Base-by-base conservation (phyloP, 495 filamentous ascomycete species). In the Aeminium ludgeri region DNA sequence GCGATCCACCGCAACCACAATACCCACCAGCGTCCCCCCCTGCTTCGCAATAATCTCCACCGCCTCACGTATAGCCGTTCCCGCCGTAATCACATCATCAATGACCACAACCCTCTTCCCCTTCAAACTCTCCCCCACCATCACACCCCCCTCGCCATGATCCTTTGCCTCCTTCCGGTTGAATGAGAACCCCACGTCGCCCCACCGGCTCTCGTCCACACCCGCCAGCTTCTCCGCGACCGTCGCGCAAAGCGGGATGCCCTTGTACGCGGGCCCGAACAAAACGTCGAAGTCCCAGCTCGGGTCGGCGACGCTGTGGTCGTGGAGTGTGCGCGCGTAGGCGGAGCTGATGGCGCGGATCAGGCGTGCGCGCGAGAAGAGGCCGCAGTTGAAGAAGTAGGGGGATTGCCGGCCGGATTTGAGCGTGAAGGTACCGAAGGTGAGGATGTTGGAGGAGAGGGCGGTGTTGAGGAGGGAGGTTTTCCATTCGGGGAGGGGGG, bases 351-450 rank as follows among this genome's bases (percentile, higher is more conserved):
- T 74, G 44, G 82, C 72, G 42, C 68, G 66, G 43, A 89, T 72
- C 15, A 92, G 71, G 44, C 73, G 63, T 19, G 74, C 79, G 17
- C 71, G 73, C 65, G 86, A 78, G 65, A 95, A 85, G 50, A 78
- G 71, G 25, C 83, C 84, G 13, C 86, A 82, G 61, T 89, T 91
- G 77, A 96, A 92, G 72, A 97, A 95, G 73, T 96, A 95, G n/a
- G 89, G 86, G 6, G 85, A 93, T 53, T 76, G 70, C 48, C 89
- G 85, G 50, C 80, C 78, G 41, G 86, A 94, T 62, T 97, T 97
- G 48, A 97, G 69, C 41, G 74, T 76, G 67, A 78, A 95, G 52
- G 69, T 74, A 57, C 89, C 87, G 64, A 97, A 94, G 31, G 77
- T 78, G 43, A 95, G 76, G 58, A 84, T 76, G 43, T 73, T 73